phyloP scores from a whole-genome alignment of 1,139 yeast genomes.

The Tardiomyces digboiensis region DNA sequence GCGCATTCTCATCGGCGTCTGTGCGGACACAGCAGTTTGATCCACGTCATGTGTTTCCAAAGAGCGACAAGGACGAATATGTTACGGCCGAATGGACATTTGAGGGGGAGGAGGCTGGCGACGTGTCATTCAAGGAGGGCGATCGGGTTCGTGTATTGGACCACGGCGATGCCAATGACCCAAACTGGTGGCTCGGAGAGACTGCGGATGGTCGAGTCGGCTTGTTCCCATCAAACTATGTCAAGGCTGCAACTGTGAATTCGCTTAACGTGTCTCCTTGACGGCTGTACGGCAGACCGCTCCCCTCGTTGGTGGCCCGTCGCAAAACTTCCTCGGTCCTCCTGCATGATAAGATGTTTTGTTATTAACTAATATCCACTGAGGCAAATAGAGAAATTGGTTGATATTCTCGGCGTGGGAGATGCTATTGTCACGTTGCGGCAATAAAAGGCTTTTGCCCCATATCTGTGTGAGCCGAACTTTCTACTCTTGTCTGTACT shows the following conservation, averaged over 20 bases:
- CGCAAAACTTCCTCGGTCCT: no score
- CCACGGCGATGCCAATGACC: conserved; percentile 28
- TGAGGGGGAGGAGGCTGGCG: conserved; percentile 34
- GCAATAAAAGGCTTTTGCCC: no score
- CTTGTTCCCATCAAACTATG: conserved; percentile 48
- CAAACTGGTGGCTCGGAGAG: conserved; percentile 57
- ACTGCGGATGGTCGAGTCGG: conserved; percentile 37
- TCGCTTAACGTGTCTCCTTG: no score
- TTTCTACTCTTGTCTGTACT: no score
- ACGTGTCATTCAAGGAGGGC: conserved; percentile 40
- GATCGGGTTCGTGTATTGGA: conserved; percentile 39
- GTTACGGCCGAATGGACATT: conserved; percentile 28
- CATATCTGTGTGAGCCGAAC: no score
- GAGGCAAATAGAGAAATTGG: not conserved
- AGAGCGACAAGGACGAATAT: conserved; percentile 13
- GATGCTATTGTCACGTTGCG: no score
- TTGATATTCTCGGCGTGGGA: no score
- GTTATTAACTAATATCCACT: not conserved
- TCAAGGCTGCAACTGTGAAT: no score
- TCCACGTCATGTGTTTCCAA: not conserved
- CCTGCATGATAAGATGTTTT: no score
- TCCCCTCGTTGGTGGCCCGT: no score
- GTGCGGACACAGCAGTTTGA: not conserved
- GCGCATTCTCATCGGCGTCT: conserved; percentile 1
- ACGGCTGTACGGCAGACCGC: no score